These are phyloP conservation scores for Elsinoe batatas DNA, from an alignment of 2,329 filamentous ascomycete species.

Conservation along the genomic window DNA sequence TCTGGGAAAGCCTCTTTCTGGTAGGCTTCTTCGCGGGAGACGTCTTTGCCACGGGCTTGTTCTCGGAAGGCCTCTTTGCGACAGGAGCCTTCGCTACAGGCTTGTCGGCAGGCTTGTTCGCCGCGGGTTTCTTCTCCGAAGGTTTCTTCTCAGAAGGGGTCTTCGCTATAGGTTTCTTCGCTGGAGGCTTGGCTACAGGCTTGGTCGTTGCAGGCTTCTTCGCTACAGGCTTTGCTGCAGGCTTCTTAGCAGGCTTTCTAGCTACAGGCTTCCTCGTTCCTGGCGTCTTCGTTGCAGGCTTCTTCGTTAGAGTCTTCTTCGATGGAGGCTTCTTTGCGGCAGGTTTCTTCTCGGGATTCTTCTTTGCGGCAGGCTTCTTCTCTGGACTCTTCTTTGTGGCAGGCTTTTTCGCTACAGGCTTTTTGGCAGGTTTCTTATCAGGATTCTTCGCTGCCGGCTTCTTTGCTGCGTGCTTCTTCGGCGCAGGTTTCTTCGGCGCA, in stretches of 20 bases:
- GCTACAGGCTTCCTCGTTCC: not conserved
- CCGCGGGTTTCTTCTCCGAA: not conserved
- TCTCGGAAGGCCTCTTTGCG: not conserved
- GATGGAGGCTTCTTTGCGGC: not conserved
- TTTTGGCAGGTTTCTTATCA: not conserved
- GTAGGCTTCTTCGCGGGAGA: not conserved
- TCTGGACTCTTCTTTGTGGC: not conserved
- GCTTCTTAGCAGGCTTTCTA: not conserved
- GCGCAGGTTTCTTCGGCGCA: not conserved
- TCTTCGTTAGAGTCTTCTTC: not conserved
- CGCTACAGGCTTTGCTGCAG: not conserved
- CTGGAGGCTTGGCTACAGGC: not conserved
- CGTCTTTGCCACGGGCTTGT: not conserved
- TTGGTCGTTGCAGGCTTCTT: not conserved
- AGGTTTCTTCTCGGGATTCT: not conserved
- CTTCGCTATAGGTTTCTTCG: not conserved
- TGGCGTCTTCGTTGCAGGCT: not conserved
- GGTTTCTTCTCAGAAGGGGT: not conserved
- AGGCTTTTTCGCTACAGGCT: not conserved
- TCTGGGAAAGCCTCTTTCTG: not conserved
- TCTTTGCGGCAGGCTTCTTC: not conserved
- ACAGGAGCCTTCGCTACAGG: not conserved
- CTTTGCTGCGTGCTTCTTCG: not conserved
- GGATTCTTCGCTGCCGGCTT: not conserved
- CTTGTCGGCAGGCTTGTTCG: not conserved